phyloP scores from a whole-genome alignment of 75 land plant genomes.

The Cupressus sempervirens region DNA sequence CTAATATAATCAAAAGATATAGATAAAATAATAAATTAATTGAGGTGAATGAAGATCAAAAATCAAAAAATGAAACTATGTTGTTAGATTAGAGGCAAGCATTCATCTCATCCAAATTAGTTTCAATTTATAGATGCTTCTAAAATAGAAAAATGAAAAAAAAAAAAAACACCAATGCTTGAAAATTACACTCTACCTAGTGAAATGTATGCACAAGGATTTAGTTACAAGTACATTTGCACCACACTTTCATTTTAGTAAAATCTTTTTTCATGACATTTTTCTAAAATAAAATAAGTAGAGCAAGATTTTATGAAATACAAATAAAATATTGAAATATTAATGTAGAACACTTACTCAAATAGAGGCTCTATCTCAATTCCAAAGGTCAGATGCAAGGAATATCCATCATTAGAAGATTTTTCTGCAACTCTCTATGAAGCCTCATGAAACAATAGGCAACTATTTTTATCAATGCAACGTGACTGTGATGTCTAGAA shows the following conservation, averaged over 20 bases:
- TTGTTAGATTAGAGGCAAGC: not conserved
- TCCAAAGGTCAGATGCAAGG: conserved; percentile 75
- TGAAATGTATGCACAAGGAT: not conserved
- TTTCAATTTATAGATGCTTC: not conserved
- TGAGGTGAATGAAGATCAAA: not conserved
- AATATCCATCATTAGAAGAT: conserved; percentile 18
- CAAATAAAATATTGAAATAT: not conserved
- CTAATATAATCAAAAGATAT: no score
- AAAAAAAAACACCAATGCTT: not conserved
- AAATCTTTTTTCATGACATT: not conserved
- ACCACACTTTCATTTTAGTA: not conserved
- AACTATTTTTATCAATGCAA: conserved; percentile 3
- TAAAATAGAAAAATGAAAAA: not conserved
- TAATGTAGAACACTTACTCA: conserved; percentile 56
- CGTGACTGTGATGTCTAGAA: not conserved
- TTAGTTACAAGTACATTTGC: not conserved
- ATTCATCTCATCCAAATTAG: not conserved
- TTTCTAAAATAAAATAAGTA: not conserved
- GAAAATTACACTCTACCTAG: not conserved
- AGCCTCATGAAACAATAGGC: not conserved
- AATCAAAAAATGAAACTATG: not conserved
- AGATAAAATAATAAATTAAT: no score
- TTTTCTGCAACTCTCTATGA: not conserved
- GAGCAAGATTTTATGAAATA: not conserved
- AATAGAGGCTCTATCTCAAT: conserved; percentile 89